These are phyloP conservation scores for Picocystis sp. DNA, from an alignment of 163 green algal species.

Conservation along the genomic window DNA sequence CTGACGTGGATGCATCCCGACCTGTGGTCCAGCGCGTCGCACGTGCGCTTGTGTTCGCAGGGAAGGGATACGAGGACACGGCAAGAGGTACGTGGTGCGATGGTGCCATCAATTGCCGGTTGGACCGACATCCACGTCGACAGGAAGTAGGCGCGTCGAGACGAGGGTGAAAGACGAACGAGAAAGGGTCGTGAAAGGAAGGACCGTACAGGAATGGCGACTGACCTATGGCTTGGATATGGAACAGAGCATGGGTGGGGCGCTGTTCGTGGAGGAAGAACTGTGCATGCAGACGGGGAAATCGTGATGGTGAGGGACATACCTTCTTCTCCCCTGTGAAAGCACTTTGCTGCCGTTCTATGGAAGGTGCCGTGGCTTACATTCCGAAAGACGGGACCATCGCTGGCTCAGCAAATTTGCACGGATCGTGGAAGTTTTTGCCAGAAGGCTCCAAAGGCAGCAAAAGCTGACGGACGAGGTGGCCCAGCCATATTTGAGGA, in stretches of 20 bases:
- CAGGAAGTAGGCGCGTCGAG: background rate
- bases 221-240: too few relatives aligned
- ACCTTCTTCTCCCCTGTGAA: constrained; percentile 53
- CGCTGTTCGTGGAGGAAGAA: background rate
- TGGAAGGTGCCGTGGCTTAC: constrained; percentile 70
- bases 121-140: too few relatives aligned
- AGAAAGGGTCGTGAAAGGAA: constrained; percentile 1
- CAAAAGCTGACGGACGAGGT: constrained; percentile 38
- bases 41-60: too few relatives aligned
- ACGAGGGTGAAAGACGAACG: background rate
- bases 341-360: constrained; percentile 77
- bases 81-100: too few relatives aligned
- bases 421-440: constrained; percentile 51
- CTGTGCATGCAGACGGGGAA: constrained; percentile 16
- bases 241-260: too few relatives aligned
- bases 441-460: constrained; percentile 49
- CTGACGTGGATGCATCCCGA: too few relatives aligned
- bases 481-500: constrained; percentile 27
- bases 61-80: too few relatives aligned
- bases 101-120: too few relatives aligned
- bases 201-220: background rate
- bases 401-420: constrained; percentile 81
- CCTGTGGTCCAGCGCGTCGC: too few relatives aligned
- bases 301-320: constrained; percentile 84
- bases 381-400: constrained; percentile 56